Evolutionary conservation across 352 stramenopile species (phyloP).

Genomic region (Bremia lactucae): DNA sequence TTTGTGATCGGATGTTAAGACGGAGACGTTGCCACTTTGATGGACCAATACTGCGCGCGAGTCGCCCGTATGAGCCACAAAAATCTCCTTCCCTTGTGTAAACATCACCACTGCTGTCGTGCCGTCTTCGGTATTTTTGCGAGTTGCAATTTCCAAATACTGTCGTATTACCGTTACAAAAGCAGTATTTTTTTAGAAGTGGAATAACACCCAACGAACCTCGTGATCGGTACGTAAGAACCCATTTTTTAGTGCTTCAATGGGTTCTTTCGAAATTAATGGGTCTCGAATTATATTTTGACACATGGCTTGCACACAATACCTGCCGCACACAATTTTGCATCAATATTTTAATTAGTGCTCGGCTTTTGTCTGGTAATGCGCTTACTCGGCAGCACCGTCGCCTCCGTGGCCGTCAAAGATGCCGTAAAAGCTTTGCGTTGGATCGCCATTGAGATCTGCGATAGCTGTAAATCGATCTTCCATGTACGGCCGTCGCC

Average conservation of each 20-base stretch:
- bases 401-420: constrained; percentile 90
- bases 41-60: constrained; percentile 85
- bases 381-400: constrained; percentile 70
- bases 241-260: constrained; percentile 62
- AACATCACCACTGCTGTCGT: constrained; percentile 85
- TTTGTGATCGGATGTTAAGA: constrained; percentile 86
- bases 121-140: constrained; percentile 76
- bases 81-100: constrained; percentile 62
- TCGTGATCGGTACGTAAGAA: constrained; percentile 74
- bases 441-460: constrained; percentile 68
- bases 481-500: constrained; percentile 86
- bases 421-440: constrained; percentile 86
- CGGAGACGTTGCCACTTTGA: constrained; percentile 53
- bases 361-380: too few species aligned
- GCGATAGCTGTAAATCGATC: constrained; percentile 74
- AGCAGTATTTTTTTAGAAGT: not conserved
- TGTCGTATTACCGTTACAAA: constrained; percentile 10
- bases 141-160: constrained; percentile 80
- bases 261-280: constrained; percentile 50
- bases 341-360: too few species aligned
- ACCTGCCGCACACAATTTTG: constrained; percentile 26
- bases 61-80: constrained; percentile 85
- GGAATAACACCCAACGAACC: constrained; percentile 16
- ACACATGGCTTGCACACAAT: constrained; percentile 75
- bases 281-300: constrained; percentile 74